Evolutionary conservation across 768 basidiomycete genomes (phyloP).

Genomic region (Hydnum rufescens): DNA sequence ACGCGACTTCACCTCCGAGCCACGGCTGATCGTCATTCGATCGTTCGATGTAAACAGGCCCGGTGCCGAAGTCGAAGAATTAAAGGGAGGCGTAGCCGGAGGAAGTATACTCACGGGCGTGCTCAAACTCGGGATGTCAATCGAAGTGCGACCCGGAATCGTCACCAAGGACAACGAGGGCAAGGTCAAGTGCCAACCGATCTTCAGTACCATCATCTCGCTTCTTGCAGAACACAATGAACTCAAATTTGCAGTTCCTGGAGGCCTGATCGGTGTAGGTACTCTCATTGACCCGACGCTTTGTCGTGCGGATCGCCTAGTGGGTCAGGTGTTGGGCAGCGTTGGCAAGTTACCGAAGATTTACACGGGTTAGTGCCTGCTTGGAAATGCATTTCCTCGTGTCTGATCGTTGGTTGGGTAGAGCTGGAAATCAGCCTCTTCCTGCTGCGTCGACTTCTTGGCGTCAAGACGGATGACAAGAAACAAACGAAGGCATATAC

Average conservation of each 20-base stretch:
- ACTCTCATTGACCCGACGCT: conserved; percentile 92
- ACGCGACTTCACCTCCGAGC: conserved; percentile 81
- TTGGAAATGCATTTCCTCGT: neutral
- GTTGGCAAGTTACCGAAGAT: conserved; percentile 89
- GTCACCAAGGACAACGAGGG: conserved; percentile 89
- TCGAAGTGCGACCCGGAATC: conserved; percentile 93
- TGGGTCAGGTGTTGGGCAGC: conserved; percentile 89
- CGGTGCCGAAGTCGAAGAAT: conserved; percentile 86
- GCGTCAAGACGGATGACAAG: conserved; percentile 97
- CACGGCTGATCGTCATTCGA: conserved; percentile 92
- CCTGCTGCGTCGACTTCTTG: conserved; percentile 86
- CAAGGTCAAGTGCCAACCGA: conserved; percentile 78
- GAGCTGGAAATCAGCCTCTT: conserved; percentile 88
- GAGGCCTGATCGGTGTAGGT: conserved; percentile 95
- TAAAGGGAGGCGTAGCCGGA: conserved; percentile 96
- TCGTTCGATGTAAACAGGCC: conserved; percentile 99
- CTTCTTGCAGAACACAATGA: conserved; percentile 91
- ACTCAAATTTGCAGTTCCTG: conserved; percentile 87
- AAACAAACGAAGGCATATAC: conserved; percentile 65
- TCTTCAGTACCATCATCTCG: conserved; percentile 78
- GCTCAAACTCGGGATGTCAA: conserved; percentile 73
- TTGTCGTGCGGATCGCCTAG: conserved; percentile 88
- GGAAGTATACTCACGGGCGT: conserved; percentile 90
- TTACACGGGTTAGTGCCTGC: conserved; percentile 44
- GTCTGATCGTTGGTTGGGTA: no score